Conservation (phyloP, 2,329 filamentous ascomycete species). For the Scedosporium apiospermum region DNA sequence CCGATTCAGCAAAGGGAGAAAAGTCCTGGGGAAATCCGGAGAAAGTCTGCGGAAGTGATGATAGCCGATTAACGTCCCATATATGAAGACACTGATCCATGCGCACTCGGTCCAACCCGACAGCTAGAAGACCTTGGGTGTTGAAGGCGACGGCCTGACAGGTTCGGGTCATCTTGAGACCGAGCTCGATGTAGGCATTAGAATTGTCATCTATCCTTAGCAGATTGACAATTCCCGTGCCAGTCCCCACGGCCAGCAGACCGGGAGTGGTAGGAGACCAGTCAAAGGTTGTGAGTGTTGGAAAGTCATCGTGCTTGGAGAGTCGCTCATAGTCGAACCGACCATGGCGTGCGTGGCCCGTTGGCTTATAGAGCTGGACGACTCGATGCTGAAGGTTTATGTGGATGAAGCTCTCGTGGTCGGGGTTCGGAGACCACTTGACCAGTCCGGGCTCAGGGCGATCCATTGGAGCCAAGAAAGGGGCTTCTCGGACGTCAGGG, state of each 20-base stretch:
- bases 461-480: constrained; percentile 31
- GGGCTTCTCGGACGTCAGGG: neutral
- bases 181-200: constrained; percentile 55
- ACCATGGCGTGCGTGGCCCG: constrained; percentile 45
- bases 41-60: constrained; percentile 33
- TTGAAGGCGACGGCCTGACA: constrained; percentile 79
- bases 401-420: constrained; percentile 52
- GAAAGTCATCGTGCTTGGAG: constrained; percentile 53
- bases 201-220: constrained; percentile 63
- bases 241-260: constrained; percentile 65
- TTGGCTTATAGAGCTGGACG: constrained; percentile 54
- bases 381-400: constrained; percentile 55
- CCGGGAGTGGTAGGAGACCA: constrained; percentile 55
- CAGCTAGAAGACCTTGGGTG: constrained; percentile 60
- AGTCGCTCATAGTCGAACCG: constrained; percentile 48
- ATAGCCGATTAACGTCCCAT: constrained; percentile 63
- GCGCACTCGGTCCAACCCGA: constrained; percentile 70
- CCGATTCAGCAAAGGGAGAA: constrained; percentile 43
- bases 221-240: constrained; percentile 65
- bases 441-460: constrained; percentile 53
- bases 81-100: constrained; percentile 77
- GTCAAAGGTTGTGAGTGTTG: constrained; percentile 55
- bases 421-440: constrained; percentile 55
- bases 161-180: constrained; percentile 64
- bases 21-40: constrained; percentile 41